Evolutionary conservation across 306 rosid species (phyloP).

Genomic region (Senna siamea): DNA sequence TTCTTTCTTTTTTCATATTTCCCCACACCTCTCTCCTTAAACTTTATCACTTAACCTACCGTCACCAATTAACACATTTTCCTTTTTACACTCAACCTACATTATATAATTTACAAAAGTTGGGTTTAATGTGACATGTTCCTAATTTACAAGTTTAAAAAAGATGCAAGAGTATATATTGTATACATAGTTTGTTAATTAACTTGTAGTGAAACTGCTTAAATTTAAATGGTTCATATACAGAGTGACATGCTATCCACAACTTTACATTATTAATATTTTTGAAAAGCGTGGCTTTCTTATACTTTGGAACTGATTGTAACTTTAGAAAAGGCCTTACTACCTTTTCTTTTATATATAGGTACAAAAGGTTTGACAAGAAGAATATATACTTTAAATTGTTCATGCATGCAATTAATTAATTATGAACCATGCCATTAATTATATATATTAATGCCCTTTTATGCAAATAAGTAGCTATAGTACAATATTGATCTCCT

Average conservation of each 20-base stretch:
- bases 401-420: slow-evolving; percentile 17
- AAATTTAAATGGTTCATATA: no score
- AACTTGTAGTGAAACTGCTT: no score
- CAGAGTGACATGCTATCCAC: slow-evolving; percentile 19
- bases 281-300: slow-evolving; percentile 20
- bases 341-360: neutral
- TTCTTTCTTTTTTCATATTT: neutral
- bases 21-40: no score
- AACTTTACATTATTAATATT: neutral
- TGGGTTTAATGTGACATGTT: no score
- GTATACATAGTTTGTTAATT: no score
- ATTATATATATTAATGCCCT: neutral
- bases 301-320: slow-evolving; percentile 10
- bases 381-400: slow-evolving; percentile 32
- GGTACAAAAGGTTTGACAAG: slow-evolving; percentile 36
- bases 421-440: no score
- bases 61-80: neutral
- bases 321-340: slow-evolving; percentile 32
- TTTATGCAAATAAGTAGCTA: neutral
- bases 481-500: no score
- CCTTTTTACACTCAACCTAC: neutral
- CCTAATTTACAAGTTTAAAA: no score
- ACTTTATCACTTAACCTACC: no score
- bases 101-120: neutral
- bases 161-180: no score